phyloP scores from a whole-genome alignment of 2,329 filamentous ascomycete species.

The Verticillium alfalfae region DNA sequence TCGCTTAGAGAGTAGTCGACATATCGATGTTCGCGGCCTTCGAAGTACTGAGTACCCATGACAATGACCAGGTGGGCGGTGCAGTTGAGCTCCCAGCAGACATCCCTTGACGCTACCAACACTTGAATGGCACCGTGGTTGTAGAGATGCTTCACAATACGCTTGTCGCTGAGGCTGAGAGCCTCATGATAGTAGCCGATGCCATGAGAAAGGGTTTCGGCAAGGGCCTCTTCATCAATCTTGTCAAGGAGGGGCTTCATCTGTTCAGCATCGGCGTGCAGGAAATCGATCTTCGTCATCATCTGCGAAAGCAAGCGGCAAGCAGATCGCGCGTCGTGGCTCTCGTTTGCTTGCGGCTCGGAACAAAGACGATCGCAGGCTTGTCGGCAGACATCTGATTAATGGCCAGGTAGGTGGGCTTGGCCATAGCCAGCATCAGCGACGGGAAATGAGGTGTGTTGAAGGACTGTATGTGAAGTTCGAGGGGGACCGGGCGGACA shows the following conservation, averaged over 20 bases:
- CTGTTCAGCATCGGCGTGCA: slow-evolving; percentile 78
- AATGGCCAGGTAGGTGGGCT: slow-evolving; percentile 85
- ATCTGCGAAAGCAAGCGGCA: slow-evolving; percentile 78
- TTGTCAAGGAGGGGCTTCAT: slow-evolving; percentile 76
- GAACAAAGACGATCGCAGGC: slow-evolving; percentile 86
- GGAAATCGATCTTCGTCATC: slow-evolving; percentile 93
- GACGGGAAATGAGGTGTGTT: slow-evolving; percentile 96
- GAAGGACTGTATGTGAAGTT: slow-evolving; percentile 93
- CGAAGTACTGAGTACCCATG: slow-evolving; percentile 97
- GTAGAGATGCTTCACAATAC: slow-evolving; percentile 90
- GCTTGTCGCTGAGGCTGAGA: slow-evolving; percentile 80
- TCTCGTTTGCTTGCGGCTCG: slow-evolving; percentile 87
- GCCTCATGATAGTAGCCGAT: slow-evolving; percentile 98
- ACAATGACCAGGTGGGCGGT: slow-evolving; percentile 88
- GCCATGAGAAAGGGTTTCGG: slow-evolving; percentile 85
- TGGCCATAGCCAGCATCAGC: slow-evolving; percentile 97
- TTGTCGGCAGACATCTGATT: slow-evolving; percentile 84
- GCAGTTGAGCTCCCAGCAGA: slow-evolving; percentile 90
- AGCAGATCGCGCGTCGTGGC: slow-evolving; percentile 82
- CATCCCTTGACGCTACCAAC: slow-evolving; percentile 70
- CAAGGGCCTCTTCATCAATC: slow-evolving; percentile 79
- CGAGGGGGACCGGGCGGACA: slow-evolving; percentile 80
- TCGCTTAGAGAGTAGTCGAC: slow-evolving; percentile 94
- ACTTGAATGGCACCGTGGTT: slow-evolving; percentile 86
- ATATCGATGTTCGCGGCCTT: slow-evolving; percentile 93